Evolutionary conservation across 371 early-diverging fungal genomes (phyloP).

Genomic region (Haplosporangium sp.): DNA sequence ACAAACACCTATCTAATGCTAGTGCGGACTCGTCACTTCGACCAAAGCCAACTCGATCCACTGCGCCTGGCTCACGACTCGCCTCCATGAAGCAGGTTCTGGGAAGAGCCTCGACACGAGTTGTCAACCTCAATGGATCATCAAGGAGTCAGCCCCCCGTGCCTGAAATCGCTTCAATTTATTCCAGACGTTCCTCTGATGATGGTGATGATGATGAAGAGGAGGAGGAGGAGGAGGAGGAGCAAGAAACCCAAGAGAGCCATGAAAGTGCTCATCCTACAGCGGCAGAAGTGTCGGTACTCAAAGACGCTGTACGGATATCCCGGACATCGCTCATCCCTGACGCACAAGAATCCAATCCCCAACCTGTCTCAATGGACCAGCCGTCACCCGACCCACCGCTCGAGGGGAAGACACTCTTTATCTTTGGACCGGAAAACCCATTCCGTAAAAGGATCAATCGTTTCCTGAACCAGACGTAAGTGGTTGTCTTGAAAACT

Average conservation of each 20-base stretch:
- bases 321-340: conserved; percentile 2
- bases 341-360: neutral
- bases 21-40: conserved; percentile 15
- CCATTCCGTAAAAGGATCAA: conserved; percentile 27
- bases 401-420: conserved; percentile 36
- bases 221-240: conserved; percentile 2
- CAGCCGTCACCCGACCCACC: conserved; percentile 12
- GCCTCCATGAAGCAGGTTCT: conserved; percentile 40
- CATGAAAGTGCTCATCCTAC: conserved; percentile 3
- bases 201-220: conserved; percentile 3
- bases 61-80: conserved; percentile 15
- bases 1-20: conserved; percentile 15
- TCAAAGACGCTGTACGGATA: neutral
- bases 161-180: conserved; percentile 7
- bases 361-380: neutral
- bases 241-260: conserved; percentile 18
- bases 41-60: conserved; percentile 18
- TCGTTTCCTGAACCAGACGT: conserved; percentile 38
- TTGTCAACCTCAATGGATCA: conserved; percentile 32
- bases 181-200: conserved; percentile 3
- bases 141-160: conserved; percentile 23
- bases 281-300: neutral
- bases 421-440: conserved; percentile 48
- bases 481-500: neutral
- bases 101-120: conserved; percentile 49